Base-by-base conservation (phyloP, 441 rosid genomes). In the Adansonia gregorii region DNA sequence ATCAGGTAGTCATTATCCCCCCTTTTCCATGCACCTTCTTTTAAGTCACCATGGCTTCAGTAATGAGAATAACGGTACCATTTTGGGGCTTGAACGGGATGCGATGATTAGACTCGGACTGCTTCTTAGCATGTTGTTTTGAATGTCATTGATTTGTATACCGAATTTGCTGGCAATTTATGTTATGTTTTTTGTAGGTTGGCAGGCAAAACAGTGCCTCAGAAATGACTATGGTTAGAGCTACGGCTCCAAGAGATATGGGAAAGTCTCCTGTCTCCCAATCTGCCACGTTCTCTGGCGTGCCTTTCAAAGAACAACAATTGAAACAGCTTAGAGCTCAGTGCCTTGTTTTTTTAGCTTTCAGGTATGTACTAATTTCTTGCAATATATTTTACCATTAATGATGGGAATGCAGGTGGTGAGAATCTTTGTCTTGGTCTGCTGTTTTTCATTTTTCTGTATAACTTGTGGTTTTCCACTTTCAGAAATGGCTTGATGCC, bases 311-410 rank as follows among this genome's bases (percentile, higher is more conserved):
- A 78, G 98, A 93, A 77, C 97, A 93, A 72, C 98, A 94, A 79
- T 81, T 94, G 83, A 94, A 91, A 83, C 98, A 94, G 83, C 98
- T 94, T 80, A 90, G 97, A 82, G 98, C 98, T 41, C 98, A 94
- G 82, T 94, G 98, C 87, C 97, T 94, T 60, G 98, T 94, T 54
- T 93, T 93, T 85, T 81, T 94, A 83, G 97, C 98, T 49, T 92
- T 94, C 87, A 89, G 98, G 98, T 94, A 65, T 58, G 69, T 39
- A 65, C 24, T 48, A 55, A 66, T 45, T 46, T 72, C 48, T 61
- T 65, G 73, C 80, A 72, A 49, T 73, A 63, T 63, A 4, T 71
- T 67, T 49, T 68, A 49, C 56, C 52, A 80, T 68, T 59, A 59
- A 3, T 72, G 41, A 11, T 20, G 54, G 49, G 61, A 14, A 19